These are phyloP conservation scores for Phytophthora gonapodyides DNA, from an alignment of 352 stramenopile genomes.

Conservation along the genomic window DNA sequence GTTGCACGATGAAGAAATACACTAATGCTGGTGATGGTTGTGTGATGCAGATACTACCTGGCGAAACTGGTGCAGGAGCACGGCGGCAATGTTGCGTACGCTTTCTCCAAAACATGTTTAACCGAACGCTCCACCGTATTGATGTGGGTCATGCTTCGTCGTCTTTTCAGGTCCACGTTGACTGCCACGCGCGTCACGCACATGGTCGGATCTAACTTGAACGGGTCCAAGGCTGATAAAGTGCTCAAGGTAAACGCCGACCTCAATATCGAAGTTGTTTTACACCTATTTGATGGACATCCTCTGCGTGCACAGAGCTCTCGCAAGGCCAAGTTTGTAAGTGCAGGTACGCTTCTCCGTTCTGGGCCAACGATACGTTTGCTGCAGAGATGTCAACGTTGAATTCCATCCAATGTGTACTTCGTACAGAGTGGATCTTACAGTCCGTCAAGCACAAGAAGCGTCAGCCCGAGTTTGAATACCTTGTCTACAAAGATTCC, in stretches of 20 bases:
- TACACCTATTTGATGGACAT: slow-evolving; percentile 3
- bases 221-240: slow-evolving; percentile 74
- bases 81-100: slow-evolving; percentile 69
- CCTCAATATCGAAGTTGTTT: not conserved
- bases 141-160: not conserved
- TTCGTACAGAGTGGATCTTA: slow-evolving; percentile 69
- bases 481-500: slow-evolving; percentile 72
- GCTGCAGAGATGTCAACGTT: not conserved
- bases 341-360: slow-evolving; percentile 42
- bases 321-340: slow-evolving; percentile 71
- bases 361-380: not conserved
- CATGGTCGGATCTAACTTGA: slow-evolving; percentile 83
- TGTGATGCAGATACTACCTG: slow-evolving; percentile 69
- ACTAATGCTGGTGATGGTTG: not conserved
- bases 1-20: not conserved
- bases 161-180: slow-evolving; percentile 38
- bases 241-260: slow-evolving; percentile 54
- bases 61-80: slow-evolving; percentile 81
- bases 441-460: slow-evolving; percentile 72
- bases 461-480: slow-evolving; percentile 68
- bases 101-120: not conserved
- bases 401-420: not conserved
- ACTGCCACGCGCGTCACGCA: slow-evolving; percentile 69
- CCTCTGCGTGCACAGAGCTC: slow-evolving; percentile 35
- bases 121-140: not conserved